These are phyloP conservation scores for Macaranga tanarius DNA, from an alignment of 441 rosid species.

Conservation along the genomic window DNA sequence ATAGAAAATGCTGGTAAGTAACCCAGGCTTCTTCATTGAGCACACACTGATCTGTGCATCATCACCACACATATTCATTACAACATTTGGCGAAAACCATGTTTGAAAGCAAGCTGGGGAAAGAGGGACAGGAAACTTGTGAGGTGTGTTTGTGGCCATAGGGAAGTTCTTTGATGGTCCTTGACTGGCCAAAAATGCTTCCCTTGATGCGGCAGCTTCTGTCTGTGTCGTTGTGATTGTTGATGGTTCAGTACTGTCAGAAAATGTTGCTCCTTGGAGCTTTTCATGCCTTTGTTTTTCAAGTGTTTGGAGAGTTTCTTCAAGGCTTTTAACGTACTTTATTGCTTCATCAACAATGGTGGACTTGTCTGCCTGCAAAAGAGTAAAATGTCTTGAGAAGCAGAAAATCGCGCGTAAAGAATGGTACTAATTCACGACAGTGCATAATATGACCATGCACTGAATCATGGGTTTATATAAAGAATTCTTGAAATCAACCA, in stretches of 20 bases:
- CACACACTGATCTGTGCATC: constrained; percentile 57
- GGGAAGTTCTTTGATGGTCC: constrained; percentile 32
- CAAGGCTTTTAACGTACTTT: constrained; percentile 45
- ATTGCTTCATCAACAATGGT: constrained; percentile 64
- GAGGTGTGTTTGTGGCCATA: constrained; percentile 14
- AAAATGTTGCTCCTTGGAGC: constrained; percentile 20
- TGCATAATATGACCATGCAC: too few relatives aligned
- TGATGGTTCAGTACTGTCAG: constrained; percentile 31
- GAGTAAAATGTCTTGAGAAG: neutral
- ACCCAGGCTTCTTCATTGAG: constrained; percentile 41
- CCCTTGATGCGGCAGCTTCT: constrained; percentile 37
- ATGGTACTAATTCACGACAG: too few relatives aligned
- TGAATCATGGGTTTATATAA: too few relatives aligned
- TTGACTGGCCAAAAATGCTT: constrained; percentile 42
- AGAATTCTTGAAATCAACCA: neutral
- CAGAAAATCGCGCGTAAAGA: neutral
- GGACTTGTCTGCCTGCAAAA: constrained; percentile 60
- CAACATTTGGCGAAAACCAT: constrained; percentile 61
- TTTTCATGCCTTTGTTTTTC: constrained; percentile 44
- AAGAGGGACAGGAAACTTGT: constrained; percentile 18
- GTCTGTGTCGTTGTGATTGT: constrained; percentile 21
- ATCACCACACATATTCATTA: constrained; percentile 47
- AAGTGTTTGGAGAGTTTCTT: constrained; percentile 40
- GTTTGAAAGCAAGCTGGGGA: constrained; percentile 43
- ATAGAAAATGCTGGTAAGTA: constrained; percentile 39